A percentile compares a stretch with the other conserved stretches of the same genome.
Evolutionary conservation across 768 basidiomycete species (phyloP).

Genomic region (Dioszegia crocea): DNA sequence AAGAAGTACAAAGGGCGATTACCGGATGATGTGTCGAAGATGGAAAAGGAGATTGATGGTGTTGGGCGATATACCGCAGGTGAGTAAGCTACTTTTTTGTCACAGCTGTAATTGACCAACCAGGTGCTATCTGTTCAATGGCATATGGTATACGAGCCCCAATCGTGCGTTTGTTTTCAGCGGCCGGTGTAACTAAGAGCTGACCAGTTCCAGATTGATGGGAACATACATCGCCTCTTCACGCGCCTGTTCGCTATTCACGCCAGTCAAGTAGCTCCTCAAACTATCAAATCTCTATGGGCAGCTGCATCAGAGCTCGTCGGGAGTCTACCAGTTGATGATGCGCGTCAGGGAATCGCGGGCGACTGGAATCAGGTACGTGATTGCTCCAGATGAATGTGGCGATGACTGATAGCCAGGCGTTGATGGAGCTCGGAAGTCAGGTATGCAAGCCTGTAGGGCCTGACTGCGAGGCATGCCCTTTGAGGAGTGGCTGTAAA

Average conservation of each 20-base stretch:
- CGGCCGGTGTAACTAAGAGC: not conserved
- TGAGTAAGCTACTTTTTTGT: slow-evolving; percentile 34
- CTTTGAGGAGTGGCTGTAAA: slow-evolving; percentile 64
- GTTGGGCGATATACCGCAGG: slow-evolving; percentile 83
- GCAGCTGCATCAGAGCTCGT: slow-evolving; percentile 68
- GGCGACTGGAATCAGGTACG: slow-evolving; percentile 68
- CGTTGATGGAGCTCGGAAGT: slow-evolving; percentile 88
- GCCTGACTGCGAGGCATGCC: slow-evolving; percentile 70
- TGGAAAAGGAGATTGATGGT: slow-evolving; percentile 79
- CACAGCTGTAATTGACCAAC: no score
- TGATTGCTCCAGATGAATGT: not conserved
- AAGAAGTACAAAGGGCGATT: slow-evolving; percentile 55
- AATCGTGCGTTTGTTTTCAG: slow-evolving; percentile 59
- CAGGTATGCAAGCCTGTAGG: slow-evolving; percentile 84
- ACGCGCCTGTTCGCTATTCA: slow-evolving; percentile 77
- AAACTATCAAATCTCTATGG: slow-evolving; percentile 78
- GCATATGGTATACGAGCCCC: slow-evolving; percentile 79
- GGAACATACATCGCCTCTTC: slow-evolving; percentile 81
- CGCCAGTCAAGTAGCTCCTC: slow-evolving; percentile 73
- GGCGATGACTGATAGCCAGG: slow-evolving; percentile 57
- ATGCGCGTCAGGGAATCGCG: slow-evolving; percentile 50
- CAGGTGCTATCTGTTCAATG: slow-evolving; percentile 60
- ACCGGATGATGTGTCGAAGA: slow-evolving; percentile 71
- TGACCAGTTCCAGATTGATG: slow-evolving; percentile 63
- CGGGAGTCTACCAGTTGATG: slow-evolving; percentile 50